Conservation (phyloP, 495 filamentous ascomycete genomes). For the Margaritispora aquatica region DNA sequence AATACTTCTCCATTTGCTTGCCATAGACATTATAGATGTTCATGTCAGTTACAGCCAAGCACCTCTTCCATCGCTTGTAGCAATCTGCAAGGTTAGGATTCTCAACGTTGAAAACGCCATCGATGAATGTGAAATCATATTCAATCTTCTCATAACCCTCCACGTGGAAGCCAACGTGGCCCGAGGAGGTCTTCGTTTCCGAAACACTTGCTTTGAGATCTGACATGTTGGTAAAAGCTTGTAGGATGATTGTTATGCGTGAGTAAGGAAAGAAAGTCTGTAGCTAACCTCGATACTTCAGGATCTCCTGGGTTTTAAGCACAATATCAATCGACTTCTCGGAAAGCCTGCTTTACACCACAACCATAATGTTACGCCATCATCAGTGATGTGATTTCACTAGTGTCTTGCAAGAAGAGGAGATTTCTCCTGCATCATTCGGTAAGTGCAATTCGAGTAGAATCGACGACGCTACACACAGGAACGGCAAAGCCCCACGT, state of each 20-base stretch:
- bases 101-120: constrained; percentile 49
- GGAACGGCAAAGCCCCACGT: neutral
- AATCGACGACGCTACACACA: neutral
- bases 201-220: constrained; percentile 52
- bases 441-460: neutral
- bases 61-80: constrained; percentile 51
- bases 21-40: constrained; percentile 57
- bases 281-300: no score
- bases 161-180: constrained; percentile 47
- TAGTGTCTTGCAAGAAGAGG: neutral
- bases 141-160: constrained; percentile 61
- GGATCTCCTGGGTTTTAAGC: neutral
- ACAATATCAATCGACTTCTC: neutral
- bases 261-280: no score
- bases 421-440: neutral
- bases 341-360: neutral
- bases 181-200: constrained; percentile 35
- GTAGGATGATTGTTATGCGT: neutral
- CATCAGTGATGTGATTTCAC: neutral
- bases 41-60: constrained; percentile 53
- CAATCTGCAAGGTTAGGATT: constrained; percentile 48
- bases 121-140: constrained; percentile 61
- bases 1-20: constrained; percentile 50
- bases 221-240: constrained; percentile 40
- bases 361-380: neutral